Evolutionary conservation across 352 stramenopile genomes (phyloP), one percentile per base, ranked within the genome.

Genomic region (Globisporangium spiculum): DNA sequence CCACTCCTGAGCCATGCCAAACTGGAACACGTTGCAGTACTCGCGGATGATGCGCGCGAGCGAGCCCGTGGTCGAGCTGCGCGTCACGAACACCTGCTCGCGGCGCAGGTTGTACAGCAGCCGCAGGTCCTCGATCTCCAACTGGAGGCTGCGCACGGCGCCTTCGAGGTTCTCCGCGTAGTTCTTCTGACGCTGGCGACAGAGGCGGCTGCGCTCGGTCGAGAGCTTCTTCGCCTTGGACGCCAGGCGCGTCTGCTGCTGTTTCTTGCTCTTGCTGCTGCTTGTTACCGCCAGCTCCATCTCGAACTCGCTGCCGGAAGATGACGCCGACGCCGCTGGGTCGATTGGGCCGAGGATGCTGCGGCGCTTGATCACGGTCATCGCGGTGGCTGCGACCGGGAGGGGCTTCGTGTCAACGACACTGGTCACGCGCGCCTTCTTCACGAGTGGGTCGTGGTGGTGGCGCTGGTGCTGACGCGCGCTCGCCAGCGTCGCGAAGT

Each of bases 181-280:
- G 22, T 66, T 41, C 36, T 70, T 73, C 56, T 73, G 67, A 7
- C 67, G 67, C 63, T 73, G 67, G 44, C 67, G 67, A 20, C 67
- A 73, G 22, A 73, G 56, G 14, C 67, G 67, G 30, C 67, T 73
- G 67, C 67, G 67, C 56, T 73, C 64, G 34, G 67, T 73, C 41
- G 62, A 70, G 56, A 73, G 67, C 16, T 73, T 73, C 60, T 60
- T 67, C 34, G 44, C 26, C 46, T 59, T 67, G 48, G 36, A 34
- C 9, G 36, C 36, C 22, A 54, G 24, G 0, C 58, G 58, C 22
- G 34, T 63, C 32, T 66, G 61, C 46, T 66, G 61, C 30, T 48
- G 27, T 48, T 60, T 60, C 18, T 22, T 60, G 26, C 24, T 16
- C 20, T 60, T 60, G 27, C 24, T 60, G 27, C 38, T 60, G 55